Base-by-base conservation (phyloP, 2,329 filamentous ascomycete species). In the Fusarium sp. region DNA sequence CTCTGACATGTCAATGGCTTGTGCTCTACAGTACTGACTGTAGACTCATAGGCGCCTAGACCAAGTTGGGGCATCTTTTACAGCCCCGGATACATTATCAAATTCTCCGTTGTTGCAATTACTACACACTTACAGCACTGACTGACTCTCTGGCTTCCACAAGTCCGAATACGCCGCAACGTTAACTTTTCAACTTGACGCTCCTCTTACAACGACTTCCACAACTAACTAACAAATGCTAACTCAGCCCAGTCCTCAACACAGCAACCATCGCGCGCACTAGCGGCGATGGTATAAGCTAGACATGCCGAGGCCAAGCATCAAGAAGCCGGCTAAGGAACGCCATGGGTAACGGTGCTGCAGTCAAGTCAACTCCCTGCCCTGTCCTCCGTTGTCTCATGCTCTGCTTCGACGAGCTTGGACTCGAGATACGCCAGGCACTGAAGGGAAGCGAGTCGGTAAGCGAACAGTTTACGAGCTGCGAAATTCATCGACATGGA, bases 271-370 rank as follows among this genome's bases (percentile, higher is more conserved):
- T 59, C 45, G 53, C 54, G 54, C 54, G 35, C 58, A 55, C 71
- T 70, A 64, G 56, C 51, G 64, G 35, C 61, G 41, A 71, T 57
- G 51, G 68, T 68, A 72, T 42, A 72, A 58, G 54, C 65, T 68
- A 72, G 73, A 68, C 55, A 58, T 77, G 65, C 72, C 63, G 68
- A 75, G 65, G 57, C 68, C 68, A 76, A 63, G 68, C 70, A 66
- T 56, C 61, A 72, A n/a, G 64, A 71, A 66, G 59, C 59, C 57
- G 50, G 57, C 65, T 66, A 72, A 71, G 54, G 58, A 68, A 65
- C 57, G 61, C 61, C 60, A 74, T 72, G 63, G 69, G 55, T 65
- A 75, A 74, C 70, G 69, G 71, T 51, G 59, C 72, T 36, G 57
- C 57, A 56, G 56, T 44, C 61, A 65, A 58, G 24, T 33, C 45